These are phyloP conservation scores for Populus hybrid DNA, from an alignment of 441 rosid species.

Conservation along the genomic window DNA sequence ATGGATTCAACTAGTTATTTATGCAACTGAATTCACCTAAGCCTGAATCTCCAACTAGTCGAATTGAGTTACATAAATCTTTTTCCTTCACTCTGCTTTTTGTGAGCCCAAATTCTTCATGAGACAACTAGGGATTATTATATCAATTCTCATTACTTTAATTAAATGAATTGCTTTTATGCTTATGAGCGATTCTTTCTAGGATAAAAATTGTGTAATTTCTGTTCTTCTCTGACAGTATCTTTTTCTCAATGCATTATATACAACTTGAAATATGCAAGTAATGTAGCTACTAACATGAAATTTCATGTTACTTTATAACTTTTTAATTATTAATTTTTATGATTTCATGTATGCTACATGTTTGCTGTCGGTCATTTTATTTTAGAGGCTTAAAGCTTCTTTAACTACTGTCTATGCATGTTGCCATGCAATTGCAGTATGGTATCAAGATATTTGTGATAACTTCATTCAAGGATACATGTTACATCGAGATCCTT, in stretches of 20 bases:
- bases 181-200: not conserved
- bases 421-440: constrained; percentile 38
- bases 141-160: not conserved
- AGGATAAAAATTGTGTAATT: no score
- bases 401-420: not conserved
- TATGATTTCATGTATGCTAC: not conserved
- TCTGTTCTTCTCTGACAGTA: not conserved
- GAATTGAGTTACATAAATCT: not conserved
- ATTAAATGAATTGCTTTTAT: not conserved
- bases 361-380: not conserved
- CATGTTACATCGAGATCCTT: constrained; percentile 82
- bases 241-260: not conserved
- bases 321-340: no score
- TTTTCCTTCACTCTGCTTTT: not conserved
- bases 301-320: not conserved
- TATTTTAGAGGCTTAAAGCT: not conserved
- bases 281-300: no score
- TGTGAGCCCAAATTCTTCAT: not conserved
- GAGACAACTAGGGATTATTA: not conserved
- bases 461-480: constrained; percentile 80
- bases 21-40: not conserved
- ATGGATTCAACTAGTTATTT: not conserved
- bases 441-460: constrained; percentile 82
- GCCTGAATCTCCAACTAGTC: not conserved
- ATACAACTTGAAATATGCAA: not conserved